Percentiles rank a stretch among this genome's conserved stretches.
phyloP scores from a whole-genome alignment of 2,329 filamentous ascomycete species.

The Aspergillus versicolor region DNA sequence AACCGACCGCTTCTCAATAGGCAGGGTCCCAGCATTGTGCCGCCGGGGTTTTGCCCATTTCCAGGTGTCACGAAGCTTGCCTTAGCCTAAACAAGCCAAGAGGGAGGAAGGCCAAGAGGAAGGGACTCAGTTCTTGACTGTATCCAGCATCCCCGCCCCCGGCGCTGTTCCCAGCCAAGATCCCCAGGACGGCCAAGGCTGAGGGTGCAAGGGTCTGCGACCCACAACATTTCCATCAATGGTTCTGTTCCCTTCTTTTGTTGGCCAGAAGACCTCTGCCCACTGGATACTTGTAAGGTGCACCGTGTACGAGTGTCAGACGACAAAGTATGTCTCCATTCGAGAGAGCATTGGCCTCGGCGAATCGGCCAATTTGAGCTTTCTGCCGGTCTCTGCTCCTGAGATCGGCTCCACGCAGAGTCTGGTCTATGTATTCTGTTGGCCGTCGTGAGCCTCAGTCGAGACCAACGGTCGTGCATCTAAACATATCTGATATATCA shows the following conservation, averaged over 20 bases:
- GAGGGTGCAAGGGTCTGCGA: background rate
- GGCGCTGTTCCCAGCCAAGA: background rate
- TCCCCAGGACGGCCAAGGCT: background rate
- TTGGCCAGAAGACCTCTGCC: background rate
- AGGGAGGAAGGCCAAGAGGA: background rate
- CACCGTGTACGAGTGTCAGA: background rate
- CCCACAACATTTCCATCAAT: background rate
- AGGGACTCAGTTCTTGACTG: background rate
- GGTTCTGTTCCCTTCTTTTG: background rate
- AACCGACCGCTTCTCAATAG: background rate
- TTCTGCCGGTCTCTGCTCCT: background rate
- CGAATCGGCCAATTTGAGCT: background rate
- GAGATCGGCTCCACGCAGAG: background rate
- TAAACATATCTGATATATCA: background rate
- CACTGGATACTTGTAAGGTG: background rate
- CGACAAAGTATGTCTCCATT: background rate
- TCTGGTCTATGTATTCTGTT: background rate
- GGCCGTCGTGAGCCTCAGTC: background rate
- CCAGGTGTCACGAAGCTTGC: background rate
- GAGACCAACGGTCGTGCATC: background rate
- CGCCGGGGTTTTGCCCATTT: constrained; percentile 7
- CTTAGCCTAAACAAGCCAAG: background rate
- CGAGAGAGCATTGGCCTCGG: background rate
- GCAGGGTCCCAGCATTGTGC: background rate
- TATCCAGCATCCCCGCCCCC: background rate